These are phyloP conservation scores for Pseudogymnoascus sp. DNA, from an alignment of 2,329 filamentous ascomycete genomes.

Conservation along the genomic window DNA sequence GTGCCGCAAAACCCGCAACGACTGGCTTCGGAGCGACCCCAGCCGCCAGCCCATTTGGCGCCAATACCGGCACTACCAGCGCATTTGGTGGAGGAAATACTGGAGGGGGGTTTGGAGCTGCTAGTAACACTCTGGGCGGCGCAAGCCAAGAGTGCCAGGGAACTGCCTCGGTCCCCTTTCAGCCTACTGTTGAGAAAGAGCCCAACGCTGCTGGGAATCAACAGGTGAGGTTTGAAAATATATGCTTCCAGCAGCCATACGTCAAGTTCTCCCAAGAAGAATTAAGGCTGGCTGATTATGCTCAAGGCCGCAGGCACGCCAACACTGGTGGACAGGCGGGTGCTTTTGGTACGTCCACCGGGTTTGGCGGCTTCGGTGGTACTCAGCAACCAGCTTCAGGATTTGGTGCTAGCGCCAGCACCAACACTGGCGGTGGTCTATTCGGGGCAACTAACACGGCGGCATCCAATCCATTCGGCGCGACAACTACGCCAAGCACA, in stretches of 20 bases:
- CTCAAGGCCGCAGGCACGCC: conserved; percentile 74
- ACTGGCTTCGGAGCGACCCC: conserved; percentile 29
- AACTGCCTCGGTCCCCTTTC: conserved; percentile 63
- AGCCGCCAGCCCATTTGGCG: conserved; percentile 24
- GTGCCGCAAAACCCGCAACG: conserved; percentile 21
- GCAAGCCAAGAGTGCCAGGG: conserved; percentile 53
- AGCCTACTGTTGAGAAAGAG: conserved; percentile 68
- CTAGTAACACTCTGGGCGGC: conserved; percentile 40
- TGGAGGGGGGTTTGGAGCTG: conserved; percentile 34
- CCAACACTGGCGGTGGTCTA: conserved; percentile 27
- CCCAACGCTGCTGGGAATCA: conserved; percentile 40
- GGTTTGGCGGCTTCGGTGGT: conserved; percentile 44
- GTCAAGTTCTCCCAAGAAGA: conserved; percentile 88
- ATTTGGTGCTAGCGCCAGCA: conserved; percentile 26
- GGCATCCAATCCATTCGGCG: conserved; percentile 38
- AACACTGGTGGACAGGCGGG: conserved; percentile 74
- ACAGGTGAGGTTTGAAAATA: conserved; percentile 66
- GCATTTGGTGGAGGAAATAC: conserved; percentile 39
- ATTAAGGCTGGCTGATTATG: conserved; percentile 77
- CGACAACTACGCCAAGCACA: conserved; percentile 33
- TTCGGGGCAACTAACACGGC: conserved; percentile 34
- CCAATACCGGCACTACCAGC: conserved; percentile 19
- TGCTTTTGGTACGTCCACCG: conserved; percentile 66
- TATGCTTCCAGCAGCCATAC: conserved; percentile 72
- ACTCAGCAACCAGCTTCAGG: conserved; percentile 28